These are phyloP conservation scores for Voacanga thouarsii DNA, from an alignment of 257 asterid genomes.

Conservation along the genomic window DNA sequence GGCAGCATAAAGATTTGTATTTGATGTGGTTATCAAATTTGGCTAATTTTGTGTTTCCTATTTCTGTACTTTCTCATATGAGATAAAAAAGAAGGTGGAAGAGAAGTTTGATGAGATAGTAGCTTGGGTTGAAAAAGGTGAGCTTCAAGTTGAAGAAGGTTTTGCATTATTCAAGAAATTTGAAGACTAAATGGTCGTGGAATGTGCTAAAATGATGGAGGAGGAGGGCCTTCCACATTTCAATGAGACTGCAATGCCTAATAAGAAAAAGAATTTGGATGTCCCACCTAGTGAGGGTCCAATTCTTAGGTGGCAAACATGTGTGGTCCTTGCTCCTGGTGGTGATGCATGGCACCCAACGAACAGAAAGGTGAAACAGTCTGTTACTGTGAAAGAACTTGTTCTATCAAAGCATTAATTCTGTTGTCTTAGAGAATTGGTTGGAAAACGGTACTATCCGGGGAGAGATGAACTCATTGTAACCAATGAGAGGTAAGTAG, in stretches of 20 bases:
- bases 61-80: conserved; percentile 39
- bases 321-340: conserved; percentile 81
- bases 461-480: conserved; percentile 91
- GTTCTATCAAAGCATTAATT: conserved; percentile 77
- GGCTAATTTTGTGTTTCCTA: background rate
- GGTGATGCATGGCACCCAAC: conserved; percentile 97
- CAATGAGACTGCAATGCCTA: conserved; percentile 35
- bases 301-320: conserved; percentile 81
- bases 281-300: conserved; percentile 93
- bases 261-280: conserved; percentile 41
- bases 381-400: conserved; percentile 80
- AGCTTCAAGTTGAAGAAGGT: conserved; percentile 78
- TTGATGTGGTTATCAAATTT: background rate
- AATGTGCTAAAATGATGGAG: conserved; percentile 62
- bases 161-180: conserved; percentile 73
- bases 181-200: conserved; percentile 79
- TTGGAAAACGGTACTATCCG: conserved; percentile 74
- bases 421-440: conserved; percentile 74
- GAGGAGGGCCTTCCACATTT: conserved; percentile 46
- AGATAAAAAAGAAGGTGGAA: conserved; percentile 70
- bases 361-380: conserved; percentile 71
- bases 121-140: conserved; percentile 70
- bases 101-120: conserved; percentile 75
- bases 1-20: background rate
- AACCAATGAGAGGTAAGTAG: conserved; percentile 77